Evolutionary conservation across 2,329 filamentous ascomycete genomes (phyloP).

Genomic region (Penicillium sclerotigenum): DNA sequence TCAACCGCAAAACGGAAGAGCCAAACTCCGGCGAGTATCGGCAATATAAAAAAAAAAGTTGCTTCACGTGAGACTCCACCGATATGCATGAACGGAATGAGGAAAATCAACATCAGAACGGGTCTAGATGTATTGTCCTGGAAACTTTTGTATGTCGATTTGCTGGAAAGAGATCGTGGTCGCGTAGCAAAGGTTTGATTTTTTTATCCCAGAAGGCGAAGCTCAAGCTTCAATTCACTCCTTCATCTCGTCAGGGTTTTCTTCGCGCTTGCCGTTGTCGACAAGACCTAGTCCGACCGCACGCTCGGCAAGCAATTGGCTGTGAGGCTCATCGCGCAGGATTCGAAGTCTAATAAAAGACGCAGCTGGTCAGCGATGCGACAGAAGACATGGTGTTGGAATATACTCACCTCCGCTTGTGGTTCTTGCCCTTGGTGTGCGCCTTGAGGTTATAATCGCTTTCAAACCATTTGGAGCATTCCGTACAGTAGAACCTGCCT

Average conservation of each 20-base stretch:
- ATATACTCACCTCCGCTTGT: constrained; percentile 72
- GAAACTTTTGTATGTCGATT: constrained; percentile 7
- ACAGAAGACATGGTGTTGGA: neutral
- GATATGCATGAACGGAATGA: constrained; percentile 8
- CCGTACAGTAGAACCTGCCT: constrained; percentile 80
- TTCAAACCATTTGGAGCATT: constrained; percentile 97
- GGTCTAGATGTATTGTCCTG: constrained; percentile 1
- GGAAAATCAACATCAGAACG: neutral
- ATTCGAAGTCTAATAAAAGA: constrained; percentile 64
- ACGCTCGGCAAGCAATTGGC: constrained; percentile 80
- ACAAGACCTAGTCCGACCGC: constrained; percentile 65
- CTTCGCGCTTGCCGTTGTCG: constrained; percentile 59
- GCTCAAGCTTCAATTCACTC: constrained; percentile 20
- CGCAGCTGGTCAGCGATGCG: constrained; percentile 10
- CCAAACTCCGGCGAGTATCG: constrained; percentile 29
- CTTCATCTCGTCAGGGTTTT: constrained; percentile 43
- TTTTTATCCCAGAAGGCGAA: neutral
- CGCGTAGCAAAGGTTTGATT: constrained; percentile 10
- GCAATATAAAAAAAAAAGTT: constrained; percentile 28
- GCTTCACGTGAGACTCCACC: constrained; percentile 24
- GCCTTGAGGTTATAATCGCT: constrained; percentile 69
- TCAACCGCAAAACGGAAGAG: constrained; percentile 30
- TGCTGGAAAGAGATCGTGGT: constrained; percentile 11
- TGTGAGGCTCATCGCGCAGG: constrained; percentile 79
- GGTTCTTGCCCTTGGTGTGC: constrained; percentile 84